These are phyloP conservation scores for Pichia californica DNA, from an alignment of 805 yeast genomes.

Conservation along the genomic window DNA sequence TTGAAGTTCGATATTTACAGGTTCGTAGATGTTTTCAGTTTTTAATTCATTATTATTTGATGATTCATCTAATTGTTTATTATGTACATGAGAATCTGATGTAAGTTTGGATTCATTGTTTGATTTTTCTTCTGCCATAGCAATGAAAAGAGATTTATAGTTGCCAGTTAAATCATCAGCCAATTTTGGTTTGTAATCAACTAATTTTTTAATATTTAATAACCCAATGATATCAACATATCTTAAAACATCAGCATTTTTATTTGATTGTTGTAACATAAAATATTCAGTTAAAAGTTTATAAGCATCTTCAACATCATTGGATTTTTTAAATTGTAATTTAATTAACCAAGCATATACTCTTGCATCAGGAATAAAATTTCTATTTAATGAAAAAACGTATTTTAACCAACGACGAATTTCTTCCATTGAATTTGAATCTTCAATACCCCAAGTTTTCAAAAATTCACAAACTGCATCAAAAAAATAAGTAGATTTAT, in stretches of 20 bases:
- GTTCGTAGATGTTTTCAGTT: no score
- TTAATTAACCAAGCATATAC: constrained; percentile 27
- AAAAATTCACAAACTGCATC: constrained; percentile 68
- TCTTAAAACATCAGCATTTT: constrained; percentile 31
- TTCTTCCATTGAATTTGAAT: constrained; percentile 17
- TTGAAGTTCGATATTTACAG: background rate
- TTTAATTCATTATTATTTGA: no score
- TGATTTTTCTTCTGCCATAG: constrained; percentile 7
- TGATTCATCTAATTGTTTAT: no score
- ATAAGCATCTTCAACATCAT: constrained; percentile 10
- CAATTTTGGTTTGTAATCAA: constrained; percentile 24
- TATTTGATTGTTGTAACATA: constrained; percentile 17
- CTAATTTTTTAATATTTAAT: constrained; percentile 35
- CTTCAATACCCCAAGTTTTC: constrained; percentile 27
- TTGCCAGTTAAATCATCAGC: constrained; percentile 21
- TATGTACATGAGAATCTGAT: background rate
- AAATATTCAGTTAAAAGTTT: constrained; percentile 15
- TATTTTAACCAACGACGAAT: constrained; percentile 23
- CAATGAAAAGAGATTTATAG: constrained; percentile 20
- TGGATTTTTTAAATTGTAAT: constrained; percentile 21
- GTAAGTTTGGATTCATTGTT: background rate
- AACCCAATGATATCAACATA: constrained; percentile 43
- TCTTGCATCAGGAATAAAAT: constrained; percentile 23
- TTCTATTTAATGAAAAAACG: constrained; percentile 13
- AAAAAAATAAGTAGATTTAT: constrained; percentile 38